phyloP scores from a whole-genome alignment of 2,329 filamentous ascomycete genomes.

The Atkinsonella hypoxylon region DNA sequence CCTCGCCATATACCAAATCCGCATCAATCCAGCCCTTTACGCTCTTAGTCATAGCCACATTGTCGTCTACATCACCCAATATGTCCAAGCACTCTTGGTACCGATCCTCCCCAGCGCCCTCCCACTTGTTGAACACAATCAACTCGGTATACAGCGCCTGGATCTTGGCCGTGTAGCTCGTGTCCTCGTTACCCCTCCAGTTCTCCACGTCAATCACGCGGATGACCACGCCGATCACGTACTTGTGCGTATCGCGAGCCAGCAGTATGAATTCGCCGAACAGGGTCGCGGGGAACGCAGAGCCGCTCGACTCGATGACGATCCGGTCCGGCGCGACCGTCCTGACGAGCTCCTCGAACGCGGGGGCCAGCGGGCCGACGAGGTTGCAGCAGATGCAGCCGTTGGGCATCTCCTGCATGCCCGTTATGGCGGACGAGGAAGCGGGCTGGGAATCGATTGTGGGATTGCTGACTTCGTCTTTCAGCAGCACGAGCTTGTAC shows the following conservation, averaged over 20 bases:
- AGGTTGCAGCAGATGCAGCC: constrained; percentile 99
- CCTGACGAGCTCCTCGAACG: constrained; percentile 60
- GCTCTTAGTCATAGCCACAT: constrained; percentile 76
- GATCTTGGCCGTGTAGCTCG: constrained; percentile 74
- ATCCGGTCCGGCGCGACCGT: constrained; percentile 62
- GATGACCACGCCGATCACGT: constrained; percentile 75
- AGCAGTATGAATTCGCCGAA: constrained; percentile 83
- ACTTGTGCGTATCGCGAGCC: constrained; percentile 53
- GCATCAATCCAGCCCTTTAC: constrained; percentile 66
- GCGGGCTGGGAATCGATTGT: constrained; percentile 90
- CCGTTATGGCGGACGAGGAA: constrained; percentile 67
- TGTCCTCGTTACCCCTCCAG: constrained; percentile 87
- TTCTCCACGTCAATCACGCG: constrained; percentile 92
- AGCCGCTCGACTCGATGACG: constrained; percentile 85
- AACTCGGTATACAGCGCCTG: constrained; percentile 86
- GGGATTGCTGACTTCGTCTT: constrained; percentile 96
- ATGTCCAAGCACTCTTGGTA: constrained; percentile 71
- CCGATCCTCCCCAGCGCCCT: constrained; percentile 57
- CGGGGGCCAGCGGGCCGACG: constrained; percentile 76
- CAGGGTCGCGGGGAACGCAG: constrained; percentile 76
- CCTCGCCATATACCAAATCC: constrained; percentile 75
- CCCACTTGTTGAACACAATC: constrained; percentile 91
- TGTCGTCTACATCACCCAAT: constrained; percentile 68
- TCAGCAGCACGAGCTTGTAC: constrained; percentile 88
- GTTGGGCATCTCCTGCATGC: constrained; percentile 85